Conservation (phyloP, 2,329 filamentous ascomycete species). For the Fusarium pseudoanthophilum region DNA sequence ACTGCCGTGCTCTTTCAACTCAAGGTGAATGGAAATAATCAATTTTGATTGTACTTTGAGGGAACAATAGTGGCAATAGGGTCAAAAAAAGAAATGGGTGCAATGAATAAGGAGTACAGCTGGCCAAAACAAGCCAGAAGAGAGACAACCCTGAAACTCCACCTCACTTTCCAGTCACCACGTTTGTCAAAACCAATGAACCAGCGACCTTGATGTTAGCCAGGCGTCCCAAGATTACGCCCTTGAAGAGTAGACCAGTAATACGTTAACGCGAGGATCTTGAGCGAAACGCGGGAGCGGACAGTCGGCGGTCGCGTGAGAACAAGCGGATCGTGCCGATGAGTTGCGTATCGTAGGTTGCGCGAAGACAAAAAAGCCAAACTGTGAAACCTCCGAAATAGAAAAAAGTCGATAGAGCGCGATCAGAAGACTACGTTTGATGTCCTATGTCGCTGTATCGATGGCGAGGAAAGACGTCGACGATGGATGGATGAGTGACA, state of each 20-base stretch:
- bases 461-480: slow-evolving; percentile 27
- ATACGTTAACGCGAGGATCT: slow-evolving; percentile 20
- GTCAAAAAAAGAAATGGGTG: slow-evolving; percentile 46
- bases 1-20: slow-evolving; percentile 53
- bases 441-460: slow-evolving; percentile 27
- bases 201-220: slow-evolving; percentile 48
- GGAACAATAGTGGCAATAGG: slow-evolving; percentile 50
- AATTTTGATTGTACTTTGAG: slow-evolving; percentile 64
- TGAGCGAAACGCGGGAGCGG: slow-evolving; percentile 6
- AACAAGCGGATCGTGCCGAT: slow-evolving; percentile 13
- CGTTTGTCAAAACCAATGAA: slow-evolving; percentile 44
- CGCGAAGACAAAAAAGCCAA: not conserved
- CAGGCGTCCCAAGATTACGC: slow-evolving; percentile 39
- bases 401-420: not conserved
- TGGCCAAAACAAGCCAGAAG: slow-evolving; percentile 49
- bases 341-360: slow-evolving; percentile 4
- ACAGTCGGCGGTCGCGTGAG: slow-evolving; percentile 19
- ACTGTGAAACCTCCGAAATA: slow-evolving; percentile 1
- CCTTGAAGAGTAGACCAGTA: slow-evolving; percentile 40
- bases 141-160: slow-evolving; percentile 51
- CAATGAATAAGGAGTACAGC: slow-evolving; percentile 55
- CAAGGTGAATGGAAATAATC: slow-evolving; percentile 56
- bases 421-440: slow-evolving; percentile 11
- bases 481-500: slow-evolving; percentile 30
- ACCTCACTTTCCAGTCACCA: slow-evolving; percentile 52